Conservation (phyloP, 495 filamentous ascomycete species). For the Daldinia vernicosa region DNA sequence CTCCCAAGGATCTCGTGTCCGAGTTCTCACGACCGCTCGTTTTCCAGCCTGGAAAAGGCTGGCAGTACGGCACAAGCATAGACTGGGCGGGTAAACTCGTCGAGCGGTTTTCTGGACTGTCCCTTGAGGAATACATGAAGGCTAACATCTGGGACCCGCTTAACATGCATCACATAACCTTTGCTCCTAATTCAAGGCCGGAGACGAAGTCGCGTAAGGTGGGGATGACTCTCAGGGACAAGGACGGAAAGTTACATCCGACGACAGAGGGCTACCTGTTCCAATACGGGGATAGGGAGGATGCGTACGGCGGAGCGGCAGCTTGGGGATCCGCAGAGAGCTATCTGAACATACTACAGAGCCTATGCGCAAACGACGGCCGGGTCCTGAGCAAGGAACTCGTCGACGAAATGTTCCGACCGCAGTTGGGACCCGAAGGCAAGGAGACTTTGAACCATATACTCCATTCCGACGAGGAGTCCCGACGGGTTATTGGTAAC, state of each 20-base stretch:
- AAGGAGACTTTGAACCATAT: constrained; percentile 30
- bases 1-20: constrained; percentile 40
- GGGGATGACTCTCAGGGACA: constrained; percentile 31
- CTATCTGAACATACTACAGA: constrained; percentile 46
- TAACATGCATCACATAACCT: constrained; percentile 42
- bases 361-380: constrained; percentile 47
- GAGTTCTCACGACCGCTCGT: constrained; percentile 48
- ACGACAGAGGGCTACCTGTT: constrained; percentile 37
- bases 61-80: constrained; percentile 45
- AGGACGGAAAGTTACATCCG: constrained; percentile 31
- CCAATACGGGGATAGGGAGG: constrained; percentile 36
- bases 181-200: constrained; percentile 38
- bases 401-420: constrained; percentile 43
- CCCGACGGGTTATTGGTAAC: constrained; percentile 35
- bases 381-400: constrained; percentile 38
- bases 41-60: constrained; percentile 48
- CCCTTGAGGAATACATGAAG: constrained; percentile 46
- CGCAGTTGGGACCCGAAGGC: constrained; percentile 32
- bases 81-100: constrained; percentile 50
- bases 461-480: constrained; percentile 18
- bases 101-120: constrained; percentile 37
- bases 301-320: constrained; percentile 46
- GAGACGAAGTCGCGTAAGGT: constrained; percentile 45
- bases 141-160: constrained; percentile 40
- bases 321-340: constrained; percentile 31